Evolutionary conservation across 768 basidiomycete species (phyloP).

Genomic region (Boletus tomentosulus): DNA sequence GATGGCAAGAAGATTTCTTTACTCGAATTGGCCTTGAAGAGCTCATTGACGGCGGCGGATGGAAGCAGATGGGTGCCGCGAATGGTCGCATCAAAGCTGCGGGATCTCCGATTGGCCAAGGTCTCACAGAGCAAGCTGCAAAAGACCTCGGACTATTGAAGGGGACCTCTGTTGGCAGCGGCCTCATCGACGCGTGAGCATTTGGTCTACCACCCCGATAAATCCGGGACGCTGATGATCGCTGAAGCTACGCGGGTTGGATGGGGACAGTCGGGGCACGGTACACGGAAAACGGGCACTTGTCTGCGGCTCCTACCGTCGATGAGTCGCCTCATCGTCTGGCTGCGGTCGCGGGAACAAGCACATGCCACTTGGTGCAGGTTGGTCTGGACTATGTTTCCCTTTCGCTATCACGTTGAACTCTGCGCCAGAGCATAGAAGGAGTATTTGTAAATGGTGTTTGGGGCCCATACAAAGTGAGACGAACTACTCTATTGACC

Average conservation of each 20-base stretch:
- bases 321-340: constrained; percentile 78
- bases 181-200: constrained; percentile 88
- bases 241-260: constrained; percentile 85
- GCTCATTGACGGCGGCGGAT: constrained; percentile 59
- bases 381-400: constrained; percentile 32
- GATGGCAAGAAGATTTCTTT: constrained; percentile 92
- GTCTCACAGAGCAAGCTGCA: constrained; percentile 75
- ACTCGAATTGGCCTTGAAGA: constrained; percentile 73
- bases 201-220: background rate
- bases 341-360: constrained; percentile 93
- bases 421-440: constrained; percentile 56
- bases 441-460: constrained; percentile 88
- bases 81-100: constrained; percentile 70
- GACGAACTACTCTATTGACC: background rate
- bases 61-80: constrained; percentile 69
- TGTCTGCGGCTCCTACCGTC: constrained; percentile 57
- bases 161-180: constrained; percentile 92
- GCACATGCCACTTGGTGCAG: constrained; percentile 93
- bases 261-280: constrained; percentile 90
- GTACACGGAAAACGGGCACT: constrained; percentile 48
- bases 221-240: background rate
- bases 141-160: constrained; percentile 78
- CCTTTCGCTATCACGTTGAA: background rate
- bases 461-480: constrained; percentile 85
- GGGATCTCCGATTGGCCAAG: constrained; percentile 77